Conservation (phyloP, 345 rosid genomes). For the Populus tremula region DNA sequence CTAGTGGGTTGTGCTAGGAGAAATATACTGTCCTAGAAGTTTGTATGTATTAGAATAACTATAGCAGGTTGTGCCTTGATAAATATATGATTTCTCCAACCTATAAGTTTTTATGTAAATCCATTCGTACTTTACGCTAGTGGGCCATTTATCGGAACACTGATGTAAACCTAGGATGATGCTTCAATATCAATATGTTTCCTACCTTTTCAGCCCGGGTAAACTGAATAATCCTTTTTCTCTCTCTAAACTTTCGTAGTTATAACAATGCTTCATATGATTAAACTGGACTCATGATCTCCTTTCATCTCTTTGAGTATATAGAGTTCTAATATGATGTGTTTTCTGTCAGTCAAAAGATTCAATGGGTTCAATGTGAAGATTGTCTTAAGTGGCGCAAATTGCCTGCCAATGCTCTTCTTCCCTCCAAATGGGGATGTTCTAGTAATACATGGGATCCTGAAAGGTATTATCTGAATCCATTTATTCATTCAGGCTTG, state of each 20-base stretch:
- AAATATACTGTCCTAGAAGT: too few species aligned
- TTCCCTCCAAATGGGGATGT: slow-evolving; percentile 74
- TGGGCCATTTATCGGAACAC: too few species aligned
- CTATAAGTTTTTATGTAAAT: too few species aligned
- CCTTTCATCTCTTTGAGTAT: not conserved
- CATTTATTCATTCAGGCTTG: not conserved
- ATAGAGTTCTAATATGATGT: slow-evolving; percentile 3
- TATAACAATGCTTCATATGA: not conserved
- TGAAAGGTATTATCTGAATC: slow-evolving; percentile 45
- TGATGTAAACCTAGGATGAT: too few species aligned
- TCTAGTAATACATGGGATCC: slow-evolving; percentile 59
- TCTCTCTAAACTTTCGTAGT: not conserved
- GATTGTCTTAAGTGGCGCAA: slow-evolving; percentile 74
- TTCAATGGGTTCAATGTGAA: slow-evolving; percentile 77
- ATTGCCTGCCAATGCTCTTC: slow-evolving; percentile 55
- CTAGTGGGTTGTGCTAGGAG: too few species aligned
- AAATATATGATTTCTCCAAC: too few species aligned
- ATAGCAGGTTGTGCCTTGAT: too few species aligned
- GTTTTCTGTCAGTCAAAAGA: slow-evolving; percentile 44
- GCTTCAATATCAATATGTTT: too few species aligned
- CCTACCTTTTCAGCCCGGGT: too few species aligned
- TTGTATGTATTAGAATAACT: too few species aligned
- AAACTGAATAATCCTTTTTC: not conserved
- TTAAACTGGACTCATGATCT: not conserved
- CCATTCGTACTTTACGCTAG: too few species aligned